Base-by-base conservation (phyloP, 2,329 filamentous ascomycete species). In the Cladophialophora carrionii region DNA sequence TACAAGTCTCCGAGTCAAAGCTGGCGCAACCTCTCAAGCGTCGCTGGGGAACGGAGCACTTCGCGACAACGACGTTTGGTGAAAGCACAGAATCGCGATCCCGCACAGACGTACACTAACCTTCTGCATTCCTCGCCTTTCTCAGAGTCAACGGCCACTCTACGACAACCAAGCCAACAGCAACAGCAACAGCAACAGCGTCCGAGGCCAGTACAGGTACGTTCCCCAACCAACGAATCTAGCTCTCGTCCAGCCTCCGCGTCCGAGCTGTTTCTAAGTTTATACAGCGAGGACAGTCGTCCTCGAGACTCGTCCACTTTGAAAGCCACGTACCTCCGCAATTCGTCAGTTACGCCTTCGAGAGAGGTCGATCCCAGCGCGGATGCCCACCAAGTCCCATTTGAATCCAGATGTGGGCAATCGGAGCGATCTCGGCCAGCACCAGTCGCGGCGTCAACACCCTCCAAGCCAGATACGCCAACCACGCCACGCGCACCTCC, bases 21-120 rank as follows among this genome's bases (percentile, higher is more conserved):
- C 37, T 34, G 37, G 17, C 56, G 22, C 6, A 29, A 26, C 7
- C 46, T 41, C 10, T 26, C 57, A 17, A 26, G 57, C 10, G 46
- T 60, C 2, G 48, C 46, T 22, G 43, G 26, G 31, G 8, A 60
- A 31, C 26, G 26, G 32, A 37, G n/a, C 7, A 32, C 32, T 37
- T 12, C 14, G 29, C n/a, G 9, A 24, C 20, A 22, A 8, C 46
- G 48, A 52, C 24, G 6, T 46, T 9, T 1, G 0, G 8, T n/a
- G 17, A 43, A 17, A 32, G 8, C 14, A 7, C 29, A 24, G 8
- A 17, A 31, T 48, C 53, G 22, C 54, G 32, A 46, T 57, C 53
- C 62, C n/a, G 65, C 65, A 20, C 55, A 67, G 14, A 62, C 65
- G 12, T 67, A 67, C 51, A 63, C 52, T 8, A 49, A 64, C 20